Base-by-base conservation (phyloP, 257 asterid species). In the Gentiana straminea region DNA sequence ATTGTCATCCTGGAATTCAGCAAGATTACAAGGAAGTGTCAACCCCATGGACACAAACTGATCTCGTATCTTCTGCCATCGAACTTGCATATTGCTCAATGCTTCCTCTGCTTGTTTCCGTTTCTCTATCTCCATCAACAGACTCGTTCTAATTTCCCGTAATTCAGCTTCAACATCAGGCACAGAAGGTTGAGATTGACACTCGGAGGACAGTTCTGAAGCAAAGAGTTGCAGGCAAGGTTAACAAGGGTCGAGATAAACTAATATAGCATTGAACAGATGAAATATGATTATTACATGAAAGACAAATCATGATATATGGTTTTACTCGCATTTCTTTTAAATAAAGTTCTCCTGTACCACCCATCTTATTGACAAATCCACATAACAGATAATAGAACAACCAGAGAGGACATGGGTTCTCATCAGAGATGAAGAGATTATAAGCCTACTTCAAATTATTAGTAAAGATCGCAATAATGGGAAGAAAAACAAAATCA, bases 71-170 rank as follows among this genome's bases (percentile, higher is more conserved):
- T 67, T 82, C 60, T 64, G 74, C 95, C 98, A 92, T 59, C 79
- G 90, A 57, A 66, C 76, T 75, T 64, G 79, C 76, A 77, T 67
- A 54, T 39, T 68, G 36, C 51, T 69, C 62, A 85, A 73, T 56
- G 77, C 59, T 77, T 92, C 98, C 71, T 92, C 98, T 34, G 89
- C 84, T 73, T 80, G 85, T 69, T 78, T 88, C 67, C 95, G 73
- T 81, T 77, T 78, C 58, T 92, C 98, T 62, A 83, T 80, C 84
- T 92, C 98, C 77, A 63, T 72, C 77, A 92, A 69, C 60, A 92
- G 78, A 71, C 74, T 72, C 82, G 79, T 61, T 72, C 80, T 81
- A 49, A 80, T 73, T 64, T 79, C 98, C 57, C 76, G 80, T 64
- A 88, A 50, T 69, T 92, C 98, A 64, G 63, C 77, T 73, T 88